Conservation (phyloP, 2,329 filamentous ascomycete species). For the Diplodia sapinea region DNA sequence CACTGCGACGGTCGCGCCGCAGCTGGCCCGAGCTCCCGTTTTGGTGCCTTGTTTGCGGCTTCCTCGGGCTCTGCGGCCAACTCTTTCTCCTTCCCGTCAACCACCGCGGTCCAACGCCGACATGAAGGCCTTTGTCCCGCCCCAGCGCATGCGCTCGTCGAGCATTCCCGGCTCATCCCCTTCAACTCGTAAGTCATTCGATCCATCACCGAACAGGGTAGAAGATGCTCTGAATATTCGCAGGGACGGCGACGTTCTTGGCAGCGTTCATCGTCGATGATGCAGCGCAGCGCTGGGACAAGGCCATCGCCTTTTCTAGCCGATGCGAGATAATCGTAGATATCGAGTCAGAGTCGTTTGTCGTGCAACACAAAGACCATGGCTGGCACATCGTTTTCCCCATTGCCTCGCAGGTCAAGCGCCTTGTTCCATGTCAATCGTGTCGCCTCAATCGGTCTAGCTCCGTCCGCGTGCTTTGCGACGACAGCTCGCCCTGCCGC, state of each 20-base stretch:
- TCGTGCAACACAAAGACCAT: not conserved
- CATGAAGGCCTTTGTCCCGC: not conserved
- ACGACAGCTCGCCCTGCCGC: conserved; percentile 4
- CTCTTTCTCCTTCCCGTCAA: not conserved
- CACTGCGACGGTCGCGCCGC: not conserved
- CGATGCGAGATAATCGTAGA: not conserved
- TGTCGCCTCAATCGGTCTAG: not conserved
- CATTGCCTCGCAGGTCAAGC: not conserved
- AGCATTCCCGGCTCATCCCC: too few species aligned
- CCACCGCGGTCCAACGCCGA: not conserved
- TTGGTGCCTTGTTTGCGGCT: not conserved
- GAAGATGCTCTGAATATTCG: not conserved
- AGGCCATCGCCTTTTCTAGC: not conserved
- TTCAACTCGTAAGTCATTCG: not conserved
- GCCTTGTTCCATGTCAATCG: not conserved
- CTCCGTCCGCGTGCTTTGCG: not conserved
- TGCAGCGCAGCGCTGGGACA: not conserved
- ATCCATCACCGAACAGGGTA: not conserved
- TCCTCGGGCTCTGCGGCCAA: not conserved
- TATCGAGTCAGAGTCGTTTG: not conserved
- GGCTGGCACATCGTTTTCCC: conserved; percentile 7
- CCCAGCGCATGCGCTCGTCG: not conserved
- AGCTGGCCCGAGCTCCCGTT: not conserved
- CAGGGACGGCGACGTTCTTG: not conserved
- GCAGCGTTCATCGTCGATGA: conserved; percentile 3